These are phyloP conservation scores for Rugosomyces carneus DNA, from an alignment of 1,284 basidiomycete species.

Conservation along the genomic window DNA sequence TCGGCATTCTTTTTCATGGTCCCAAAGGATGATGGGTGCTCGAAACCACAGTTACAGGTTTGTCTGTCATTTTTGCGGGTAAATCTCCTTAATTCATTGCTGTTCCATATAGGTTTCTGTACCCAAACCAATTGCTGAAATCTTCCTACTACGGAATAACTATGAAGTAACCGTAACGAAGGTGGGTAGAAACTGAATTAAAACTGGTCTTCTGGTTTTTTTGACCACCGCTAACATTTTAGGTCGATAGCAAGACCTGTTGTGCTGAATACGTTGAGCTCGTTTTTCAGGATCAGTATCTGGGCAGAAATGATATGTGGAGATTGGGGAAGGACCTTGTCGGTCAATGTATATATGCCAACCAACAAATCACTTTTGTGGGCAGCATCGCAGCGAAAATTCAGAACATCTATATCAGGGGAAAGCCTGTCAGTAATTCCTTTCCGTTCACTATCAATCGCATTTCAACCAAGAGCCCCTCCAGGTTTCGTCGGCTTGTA, in stretches of 20 bases:
- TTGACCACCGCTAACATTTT: conserved; percentile 4
- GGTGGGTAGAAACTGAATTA: conserved; percentile 39
- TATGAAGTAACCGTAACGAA: conserved; percentile 66
- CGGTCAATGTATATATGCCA: conserved; percentile 66
- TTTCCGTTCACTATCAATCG: background rate
- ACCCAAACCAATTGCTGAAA: conserved; percentile 62
- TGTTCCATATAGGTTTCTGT: conserved; percentile 55
- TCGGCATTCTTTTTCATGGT: conserved; percentile 59
- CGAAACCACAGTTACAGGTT: conserved; percentile 64
- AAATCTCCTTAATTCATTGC: background rate
- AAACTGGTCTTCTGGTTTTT: conserved; percentile 1
- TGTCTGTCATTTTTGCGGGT: conserved; percentile 7
- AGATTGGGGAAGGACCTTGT: conserved; percentile 72
- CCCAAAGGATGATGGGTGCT: conserved; percentile 51
- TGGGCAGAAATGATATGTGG: conserved; percentile 94
- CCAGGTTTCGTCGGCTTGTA: conserved; percentile 75
- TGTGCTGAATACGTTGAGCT: conserved; percentile 83
- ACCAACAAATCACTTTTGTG: conserved; percentile 72
- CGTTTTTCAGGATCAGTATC: conserved; percentile 87
- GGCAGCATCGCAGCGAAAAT: conserved; percentile 78
- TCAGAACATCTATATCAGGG: conserved; percentile 65
- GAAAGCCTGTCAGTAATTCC: conserved; percentile 44
- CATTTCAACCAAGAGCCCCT: background rate
- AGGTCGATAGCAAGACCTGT: conserved; percentile 65
- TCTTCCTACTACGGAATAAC: conserved; percentile 65